These are phyloP conservation scores for Pinguiococcus pyrenoidosus DNA, from an alignment of 108 stramenopile genomes.

Conservation along the genomic window DNA sequence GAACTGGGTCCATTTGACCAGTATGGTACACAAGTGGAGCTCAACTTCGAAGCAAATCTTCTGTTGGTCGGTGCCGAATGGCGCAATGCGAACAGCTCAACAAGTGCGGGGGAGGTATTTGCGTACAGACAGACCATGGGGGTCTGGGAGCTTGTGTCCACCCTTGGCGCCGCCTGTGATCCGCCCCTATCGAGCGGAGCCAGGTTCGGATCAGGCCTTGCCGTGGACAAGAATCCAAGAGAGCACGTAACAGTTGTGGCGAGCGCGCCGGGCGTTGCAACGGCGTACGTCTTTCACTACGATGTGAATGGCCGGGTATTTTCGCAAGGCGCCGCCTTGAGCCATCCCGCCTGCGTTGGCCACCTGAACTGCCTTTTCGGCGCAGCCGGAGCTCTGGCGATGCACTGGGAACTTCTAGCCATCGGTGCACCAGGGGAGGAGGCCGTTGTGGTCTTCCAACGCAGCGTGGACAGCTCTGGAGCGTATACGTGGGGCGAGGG, in stretches of 20 bases:
- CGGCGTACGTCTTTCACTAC: slow-evolving; percentile 17
- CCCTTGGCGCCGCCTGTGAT: too few relatives aligned
- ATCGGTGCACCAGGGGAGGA: slow-evolving; percentile 41
- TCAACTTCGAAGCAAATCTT: too few relatives aligned
- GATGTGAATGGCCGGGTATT: neutral
- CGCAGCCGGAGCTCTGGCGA: slow-evolving; percentile 16
- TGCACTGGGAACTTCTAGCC: slow-evolving; percentile 34
- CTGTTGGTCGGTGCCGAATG: too few relatives aligned
- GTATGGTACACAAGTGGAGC: too few relatives aligned
- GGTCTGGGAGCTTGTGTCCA: too few relatives aligned
- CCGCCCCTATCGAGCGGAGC: too few relatives aligned
- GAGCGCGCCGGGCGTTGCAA: slow-evolving; percentile 30
- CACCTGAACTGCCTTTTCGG: slow-evolving; percentile 34
- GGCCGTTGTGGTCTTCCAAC: slow-evolving; percentile 34
- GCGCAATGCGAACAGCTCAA: too few relatives aligned
- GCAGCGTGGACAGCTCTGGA: slow-evolving; percentile 25
- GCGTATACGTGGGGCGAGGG: neutral
- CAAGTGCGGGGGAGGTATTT: too few relatives aligned
- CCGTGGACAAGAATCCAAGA: too few relatives aligned
- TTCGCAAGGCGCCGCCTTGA: neutral
- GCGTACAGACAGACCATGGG: too few relatives aligned
- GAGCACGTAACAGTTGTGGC: slow-evolving; percentile 30
- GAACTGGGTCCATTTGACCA: too few relatives aligned
- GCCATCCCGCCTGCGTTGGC: neutral
- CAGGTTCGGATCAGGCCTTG: too few relatives aligned